Conservation (phyloP, 2,329 filamentous ascomycete species). For the Diaporthe sp. region DNA sequence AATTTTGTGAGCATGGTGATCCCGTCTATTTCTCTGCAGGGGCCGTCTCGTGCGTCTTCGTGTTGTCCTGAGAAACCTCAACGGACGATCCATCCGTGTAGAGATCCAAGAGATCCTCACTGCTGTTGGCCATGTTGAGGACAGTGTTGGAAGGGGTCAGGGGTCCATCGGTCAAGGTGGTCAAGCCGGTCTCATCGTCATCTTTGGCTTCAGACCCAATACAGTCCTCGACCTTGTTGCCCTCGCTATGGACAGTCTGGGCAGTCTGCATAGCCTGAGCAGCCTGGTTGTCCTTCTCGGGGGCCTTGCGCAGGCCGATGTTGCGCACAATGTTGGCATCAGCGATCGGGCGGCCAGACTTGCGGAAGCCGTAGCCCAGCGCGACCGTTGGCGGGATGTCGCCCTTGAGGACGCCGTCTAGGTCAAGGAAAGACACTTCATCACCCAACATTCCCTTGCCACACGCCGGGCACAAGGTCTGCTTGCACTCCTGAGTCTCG, state of each 20-base stretch:
- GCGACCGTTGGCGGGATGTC: conserved; percentile 65
- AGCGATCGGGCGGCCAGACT: conserved; percentile 58
- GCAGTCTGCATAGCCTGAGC: neutral
- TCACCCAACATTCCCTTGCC: conserved; percentile 54
- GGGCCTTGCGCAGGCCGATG: conserved; percentile 51
- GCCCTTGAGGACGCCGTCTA: conserved; percentile 63
- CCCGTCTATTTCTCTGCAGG: neutral
- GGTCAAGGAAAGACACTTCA: conserved; percentile 62
- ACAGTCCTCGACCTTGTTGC: neutral
- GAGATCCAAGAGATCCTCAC: conserved; percentile 36
- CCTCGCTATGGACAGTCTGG: neutral
- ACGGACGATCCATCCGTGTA: conserved; percentile 21
- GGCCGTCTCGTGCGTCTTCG: neutral
- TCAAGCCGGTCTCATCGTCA: conserved; percentile 7
- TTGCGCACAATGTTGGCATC: conserved; percentile 55
- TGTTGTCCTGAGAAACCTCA: neutral
- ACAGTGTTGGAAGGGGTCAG: conserved; percentile 24
- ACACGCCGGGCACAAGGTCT: conserved; percentile 65
- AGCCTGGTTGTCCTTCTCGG: neutral
- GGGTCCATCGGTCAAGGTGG: neutral
- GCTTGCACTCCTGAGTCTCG: conserved; percentile 60
- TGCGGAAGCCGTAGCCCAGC: conserved; percentile 66
- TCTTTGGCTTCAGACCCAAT: neutral
- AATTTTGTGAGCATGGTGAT: neutral
- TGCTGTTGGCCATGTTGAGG: conserved; percentile 26